phyloP scores from a whole-genome alignment of 2,329 filamentous ascomycete species.

The Hypoxylon sp. region DNA sequence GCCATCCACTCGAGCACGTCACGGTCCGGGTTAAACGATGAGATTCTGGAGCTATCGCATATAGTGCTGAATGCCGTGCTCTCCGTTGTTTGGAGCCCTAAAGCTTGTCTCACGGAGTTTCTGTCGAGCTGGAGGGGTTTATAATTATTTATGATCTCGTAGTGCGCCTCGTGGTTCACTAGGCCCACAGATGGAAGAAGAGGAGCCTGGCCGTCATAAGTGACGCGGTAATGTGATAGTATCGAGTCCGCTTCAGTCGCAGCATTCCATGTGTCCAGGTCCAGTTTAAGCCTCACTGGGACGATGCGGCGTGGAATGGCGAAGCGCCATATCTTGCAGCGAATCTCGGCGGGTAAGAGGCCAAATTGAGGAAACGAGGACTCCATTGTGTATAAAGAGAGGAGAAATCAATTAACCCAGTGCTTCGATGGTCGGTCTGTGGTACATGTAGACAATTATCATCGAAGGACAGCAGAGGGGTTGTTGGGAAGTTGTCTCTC shows the following conservation, averaged over 20 bases:
- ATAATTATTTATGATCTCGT: conserved; percentile 27
- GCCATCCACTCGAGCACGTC: conserved; percentile 43
- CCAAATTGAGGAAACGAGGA: conserved; percentile 37
- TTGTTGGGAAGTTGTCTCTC: no score
- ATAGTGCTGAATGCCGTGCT: conserved; percentile 15
- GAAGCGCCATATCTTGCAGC: conserved; percentile 36
- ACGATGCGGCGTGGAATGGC: conserved; percentile 27
- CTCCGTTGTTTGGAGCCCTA: background rate
- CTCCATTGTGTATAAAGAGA: conserved; percentile 19
- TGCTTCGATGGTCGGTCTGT: background rate
- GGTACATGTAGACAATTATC: background rate
- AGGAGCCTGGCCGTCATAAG: conserved; percentile 13
- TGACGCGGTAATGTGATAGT: conserved; percentile 28
- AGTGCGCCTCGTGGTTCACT: conserved; percentile 35
- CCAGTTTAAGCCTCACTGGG: conserved; percentile 28
- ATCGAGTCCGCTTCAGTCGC: conserved; percentile 32
- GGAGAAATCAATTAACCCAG: background rate
- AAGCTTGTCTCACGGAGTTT: conserved; percentile 3
- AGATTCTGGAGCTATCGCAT: conserved; percentile 21
- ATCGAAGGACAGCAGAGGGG: background rate
- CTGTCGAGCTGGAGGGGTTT: conserved; percentile 18
- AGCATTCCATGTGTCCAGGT: conserved; percentile 36
- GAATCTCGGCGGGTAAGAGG: conserved; percentile 33
- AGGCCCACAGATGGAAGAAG: conserved; percentile 14
- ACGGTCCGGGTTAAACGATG: conserved; percentile 30